Evolutionary conservation across 257 asterid genomes (phyloP).

Genomic region (Cordia subcordata): DNA sequence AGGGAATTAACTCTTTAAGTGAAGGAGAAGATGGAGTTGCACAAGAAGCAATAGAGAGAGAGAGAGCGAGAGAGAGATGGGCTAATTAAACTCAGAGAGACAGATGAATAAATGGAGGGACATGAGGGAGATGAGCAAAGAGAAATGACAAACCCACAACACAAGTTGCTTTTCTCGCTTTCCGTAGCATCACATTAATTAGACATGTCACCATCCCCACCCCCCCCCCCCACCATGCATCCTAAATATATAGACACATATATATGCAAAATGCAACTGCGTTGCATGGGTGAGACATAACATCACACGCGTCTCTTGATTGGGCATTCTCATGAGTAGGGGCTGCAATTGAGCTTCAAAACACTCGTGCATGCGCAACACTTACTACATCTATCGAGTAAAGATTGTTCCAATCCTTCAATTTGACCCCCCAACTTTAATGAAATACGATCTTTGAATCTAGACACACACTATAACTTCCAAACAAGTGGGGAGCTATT

Average conservation of each 20-base stretch:
- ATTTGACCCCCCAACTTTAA: too few relatives aligned
- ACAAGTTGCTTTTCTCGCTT: constrained; percentile 40
- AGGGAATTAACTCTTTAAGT: background rate
- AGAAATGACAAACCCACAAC: constrained; percentile 23
- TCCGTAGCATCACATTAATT: constrained; percentile 29
- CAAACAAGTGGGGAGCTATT: background rate
- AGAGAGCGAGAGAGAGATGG: background rate
- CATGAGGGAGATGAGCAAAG: constrained; percentile 14
- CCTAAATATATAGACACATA: background rate
- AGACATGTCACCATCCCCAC: constrained; percentile 26
- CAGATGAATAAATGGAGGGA: background rate
- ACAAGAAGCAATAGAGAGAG: constrained; percentile 16
- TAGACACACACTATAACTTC: constrained; percentile 5
- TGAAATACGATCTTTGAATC: background rate
- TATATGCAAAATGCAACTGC: background rate
- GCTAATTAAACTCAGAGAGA: background rate
- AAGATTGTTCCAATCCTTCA: too few relatives aligned
- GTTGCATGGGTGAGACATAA: background rate
- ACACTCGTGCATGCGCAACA: too few relatives aligned
- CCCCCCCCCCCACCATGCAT: constrained; percentile 29
- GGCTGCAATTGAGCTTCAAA: too few relatives aligned
- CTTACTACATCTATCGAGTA: too few relatives aligned
- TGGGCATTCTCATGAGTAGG: too few relatives aligned
- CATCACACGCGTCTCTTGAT: background rate
- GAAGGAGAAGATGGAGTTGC: background rate